Base-by-base conservation (phyloP, 805 yeast species). In the Wickerhamomyces bisporus region DNA sequence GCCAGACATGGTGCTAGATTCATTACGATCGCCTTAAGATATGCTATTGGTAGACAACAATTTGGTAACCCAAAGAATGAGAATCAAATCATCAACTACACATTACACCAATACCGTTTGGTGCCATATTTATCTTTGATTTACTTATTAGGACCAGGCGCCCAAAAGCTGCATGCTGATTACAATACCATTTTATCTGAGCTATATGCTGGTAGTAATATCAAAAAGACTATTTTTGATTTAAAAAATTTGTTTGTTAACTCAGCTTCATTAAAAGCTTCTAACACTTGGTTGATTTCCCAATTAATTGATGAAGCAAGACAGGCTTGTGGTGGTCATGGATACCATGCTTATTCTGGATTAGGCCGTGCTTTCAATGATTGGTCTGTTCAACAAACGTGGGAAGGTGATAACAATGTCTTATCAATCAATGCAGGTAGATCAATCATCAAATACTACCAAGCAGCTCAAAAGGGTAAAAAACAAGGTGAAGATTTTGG, bases 331-430 rank as follows among this genome's bases (percentile, higher is more conserved):
- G 96, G 97, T 60, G 97, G 97, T 24, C 96, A 86, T 62, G 97
- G 97, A 29, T 89, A 89, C 65, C 86, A 95, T 18, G 78, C 88
- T n/a, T 89, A 89, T 63, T 78, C 86, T 47, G 95, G 89, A 2
- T 85, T 89, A 58, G 96, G 94, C 29, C 86, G 82, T 58, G 88
- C 88, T 11, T 86, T 78, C 67, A 74, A 75, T 45, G 97, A 89
- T 61, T 91, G 95, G 86, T 96, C 85, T n/a, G 96, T 89, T 29
- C 96, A 89, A 66, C 88, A 96, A 64, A 89, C 97, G 15, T 89
- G 97, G 97, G 97, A 89, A 68, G 97, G 97, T 62, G 97, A 89
- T 62, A 89, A 89, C 68, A 88, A 80, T 54, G 82, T 89, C 31
- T 70, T 89, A 47, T 84, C 88, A 2, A 77, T 86, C 62, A 81